These are phyloP conservation scores for Penicillium steckii DNA, from an alignment of 495 filamentous ascomycete genomes.

Conservation along the genomic window DNA sequence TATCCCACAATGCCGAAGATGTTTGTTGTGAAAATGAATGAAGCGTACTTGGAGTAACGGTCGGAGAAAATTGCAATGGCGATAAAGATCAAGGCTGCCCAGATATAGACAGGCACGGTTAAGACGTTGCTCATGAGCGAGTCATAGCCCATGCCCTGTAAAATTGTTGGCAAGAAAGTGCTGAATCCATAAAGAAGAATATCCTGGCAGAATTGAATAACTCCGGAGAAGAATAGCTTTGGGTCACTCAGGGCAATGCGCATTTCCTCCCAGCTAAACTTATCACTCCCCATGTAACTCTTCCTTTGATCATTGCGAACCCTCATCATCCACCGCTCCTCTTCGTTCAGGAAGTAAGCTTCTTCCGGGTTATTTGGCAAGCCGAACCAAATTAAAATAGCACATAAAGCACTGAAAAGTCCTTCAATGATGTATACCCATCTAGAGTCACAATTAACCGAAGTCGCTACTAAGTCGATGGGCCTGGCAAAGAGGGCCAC, in stretches of 20 bases:
- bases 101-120: conserved; percentile 46
- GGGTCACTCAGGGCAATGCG: conserved; percentile 39
- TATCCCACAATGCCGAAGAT: conserved; percentile 52
- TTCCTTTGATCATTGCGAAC: conserved; percentile 40
- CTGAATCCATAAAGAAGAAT: conserved; percentile 59
- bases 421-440: conserved; percentile 58
- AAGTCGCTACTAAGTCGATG: no score
- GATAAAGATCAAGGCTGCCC: conserved; percentile 42
- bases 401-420: conserved; percentile 47
- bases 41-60: conserved; percentile 36
- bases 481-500: no score
- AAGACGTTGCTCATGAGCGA: conserved; percentile 47
- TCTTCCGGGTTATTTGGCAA: conserved; percentile 56
- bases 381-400: conserved; percentile 52
- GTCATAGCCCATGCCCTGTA: conserved; percentile 50
- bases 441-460: conserved; percentile 16
- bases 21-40: conserved; percentile 42
- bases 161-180: conserved; percentile 58
- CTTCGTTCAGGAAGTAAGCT: conserved; percentile 49
- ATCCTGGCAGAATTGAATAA: conserved; percentile 53
- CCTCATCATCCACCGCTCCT: conserved; percentile 53
- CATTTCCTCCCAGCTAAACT: conserved; percentile 54
- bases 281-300: conserved; percentile 46
- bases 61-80: conserved; percentile 42
- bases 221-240: conserved; percentile 41